These are phyloP conservation scores for Poterioochromonas sp. DNA, from an alignment of 352 stramenopile species.

Conservation along the genomic window DNA sequence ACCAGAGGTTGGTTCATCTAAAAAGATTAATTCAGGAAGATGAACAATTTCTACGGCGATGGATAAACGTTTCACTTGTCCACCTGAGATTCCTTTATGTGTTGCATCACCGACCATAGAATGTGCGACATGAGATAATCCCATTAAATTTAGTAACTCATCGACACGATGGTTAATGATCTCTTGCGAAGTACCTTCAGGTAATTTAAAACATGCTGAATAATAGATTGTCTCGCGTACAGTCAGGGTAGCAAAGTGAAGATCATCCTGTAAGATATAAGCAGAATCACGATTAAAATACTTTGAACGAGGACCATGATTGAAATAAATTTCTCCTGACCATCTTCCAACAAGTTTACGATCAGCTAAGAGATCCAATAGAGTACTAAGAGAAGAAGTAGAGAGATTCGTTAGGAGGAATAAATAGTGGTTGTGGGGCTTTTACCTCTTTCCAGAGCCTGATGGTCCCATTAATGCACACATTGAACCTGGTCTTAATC, in stretches of 20 bases:
- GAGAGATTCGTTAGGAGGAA: neutral
- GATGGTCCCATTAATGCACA: slow-evolving; percentile 30
- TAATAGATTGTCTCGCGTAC: neutral
- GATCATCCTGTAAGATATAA: slow-evolving; percentile 6
- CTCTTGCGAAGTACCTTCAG: neutral
- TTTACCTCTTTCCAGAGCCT: slow-evolving; percentile 24
- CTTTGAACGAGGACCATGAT: neutral
- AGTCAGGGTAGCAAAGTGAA: slow-evolving; percentile 9
- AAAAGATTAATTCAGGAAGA: slow-evolving; percentile 64
- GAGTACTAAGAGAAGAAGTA: slow-evolving; percentile 5
- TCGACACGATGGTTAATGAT: slow-evolving; percentile 32
- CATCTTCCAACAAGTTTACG: neutral
- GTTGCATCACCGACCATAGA: slow-evolving; percentile 43
- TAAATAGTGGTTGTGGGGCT: neutral
- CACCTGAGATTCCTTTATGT: slow-evolving; percentile 42
- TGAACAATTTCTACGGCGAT: slow-evolving; percentile 80
- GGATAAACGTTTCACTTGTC: slow-evolving; percentile 33
- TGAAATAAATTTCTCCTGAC: slow-evolving; percentile 24
- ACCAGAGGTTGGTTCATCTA: slow-evolving; percentile 69
- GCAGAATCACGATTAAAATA: neutral
- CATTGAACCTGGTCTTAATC: neutral
- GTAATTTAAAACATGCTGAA: neutral
- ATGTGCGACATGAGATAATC: slow-evolving; percentile 38
- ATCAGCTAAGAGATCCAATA: slow-evolving; percentile 24
- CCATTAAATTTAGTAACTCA: slow-evolving; percentile 41